Evolutionary conservation across 441 rosid species (phyloP), one percentile per base, ranked within the genome.

Genomic region (Geranium incanum): DNA sequence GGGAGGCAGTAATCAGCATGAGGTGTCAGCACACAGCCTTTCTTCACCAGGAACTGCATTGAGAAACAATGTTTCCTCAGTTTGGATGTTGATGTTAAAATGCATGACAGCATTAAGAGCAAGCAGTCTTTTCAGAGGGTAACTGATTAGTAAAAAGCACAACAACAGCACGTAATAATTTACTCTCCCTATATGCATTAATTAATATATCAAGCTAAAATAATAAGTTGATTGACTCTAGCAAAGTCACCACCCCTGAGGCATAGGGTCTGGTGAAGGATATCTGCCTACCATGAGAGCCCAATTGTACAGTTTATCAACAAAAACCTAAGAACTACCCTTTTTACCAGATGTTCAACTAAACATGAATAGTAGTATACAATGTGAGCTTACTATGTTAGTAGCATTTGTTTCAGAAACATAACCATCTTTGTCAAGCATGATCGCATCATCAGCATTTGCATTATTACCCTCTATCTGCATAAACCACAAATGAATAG

Each of bases 1-100:
- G 98, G 96, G 72, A 91, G 98, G 82, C 98, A 93, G 80, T 85
- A 91, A 83, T 93, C 97, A 64, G 97, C 94, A 67, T 89, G 94
- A 67, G 98, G 97, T n/a, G 94, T 91, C 72, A 83, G 78, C 74
- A 93, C 96, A 45, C 84, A 80, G 16, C 94, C 90, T 81, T 88
- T 93, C 86, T 93, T 93, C 71, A 93, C 94, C 81, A 91, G 68
- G 67, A 93, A 91, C 97, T 93, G 86, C 76, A 76, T 41, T 19
- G 50, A n/a, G 0, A 74, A 71, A 48, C 1, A 12, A 18, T 78
- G 33, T 0, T 50, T 70, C 43, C 66, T 57, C 45, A 59, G 11
- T 62, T 52, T 60, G 65, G 23, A 60, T n/a, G 65, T 60, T n/a
- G 21, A 4, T 7, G 43, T 39, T 39, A 39, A 39, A 7, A 39